These are phyloP conservation scores for Dactylorhiza incarnata DNA, from an alignment of 106 monocot genomes.

Conservation along the genomic window DNA sequence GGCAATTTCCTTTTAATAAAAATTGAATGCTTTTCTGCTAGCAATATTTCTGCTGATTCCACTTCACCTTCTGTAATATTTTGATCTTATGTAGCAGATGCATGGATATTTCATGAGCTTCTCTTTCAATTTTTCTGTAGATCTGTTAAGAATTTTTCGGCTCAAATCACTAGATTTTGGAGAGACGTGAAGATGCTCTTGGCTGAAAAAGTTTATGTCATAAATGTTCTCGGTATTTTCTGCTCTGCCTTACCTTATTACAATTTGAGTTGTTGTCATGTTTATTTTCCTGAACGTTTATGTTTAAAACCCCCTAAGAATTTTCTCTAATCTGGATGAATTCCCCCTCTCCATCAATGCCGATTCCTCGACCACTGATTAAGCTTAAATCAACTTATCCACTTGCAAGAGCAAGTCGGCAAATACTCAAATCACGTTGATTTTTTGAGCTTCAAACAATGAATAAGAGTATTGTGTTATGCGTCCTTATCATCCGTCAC, in stretches of 20 bases:
- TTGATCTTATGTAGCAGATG: background rate
- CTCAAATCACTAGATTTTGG: slow-evolving; percentile 49
- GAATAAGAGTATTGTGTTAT: too few species aligned
- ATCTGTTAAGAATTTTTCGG: slow-evolving; percentile 19
- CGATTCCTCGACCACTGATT: too few species aligned
- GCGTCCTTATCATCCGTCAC: too few species aligned
- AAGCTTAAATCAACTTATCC: background rate
- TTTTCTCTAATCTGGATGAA: background rate
- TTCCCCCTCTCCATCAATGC: too few species aligned
- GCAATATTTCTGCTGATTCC: background rate
- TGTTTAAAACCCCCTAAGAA: background rate
- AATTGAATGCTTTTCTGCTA: background rate
- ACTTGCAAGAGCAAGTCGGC: background rate
- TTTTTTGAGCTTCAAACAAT: background rate
- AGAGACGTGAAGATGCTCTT: slow-evolving; percentile 83
- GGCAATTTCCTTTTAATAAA: background rate
- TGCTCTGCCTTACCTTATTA: slow-evolving; percentile 1
- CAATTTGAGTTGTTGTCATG: background rate
- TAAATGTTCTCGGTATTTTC: slow-evolving; percentile 79
- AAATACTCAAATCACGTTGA: background rate
- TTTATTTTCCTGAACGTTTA: background rate
- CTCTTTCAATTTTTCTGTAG: slow-evolving; percentile 4
- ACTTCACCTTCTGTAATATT: background rate
- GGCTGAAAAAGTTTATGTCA: slow-evolving; percentile 69
- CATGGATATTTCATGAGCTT: background rate